Evolutionary conservation across 1,139 yeast species (phyloP).

Genomic region (Tardiomyces blankii): DNA sequence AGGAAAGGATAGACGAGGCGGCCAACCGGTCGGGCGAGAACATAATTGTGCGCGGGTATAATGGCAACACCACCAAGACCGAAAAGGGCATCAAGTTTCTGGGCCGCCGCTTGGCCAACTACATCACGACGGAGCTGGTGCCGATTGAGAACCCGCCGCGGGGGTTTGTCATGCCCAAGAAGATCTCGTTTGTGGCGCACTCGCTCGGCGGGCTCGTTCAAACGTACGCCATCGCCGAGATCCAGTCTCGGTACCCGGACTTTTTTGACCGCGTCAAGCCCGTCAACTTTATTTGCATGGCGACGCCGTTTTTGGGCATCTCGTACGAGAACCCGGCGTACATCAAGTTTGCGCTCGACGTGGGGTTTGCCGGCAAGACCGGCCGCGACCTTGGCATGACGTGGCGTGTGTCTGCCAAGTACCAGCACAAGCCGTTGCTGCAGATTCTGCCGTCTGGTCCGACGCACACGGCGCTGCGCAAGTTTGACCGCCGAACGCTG

Average conservation of each 20-base stretch:
- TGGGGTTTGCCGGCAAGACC: slow-evolving; percentile 86
- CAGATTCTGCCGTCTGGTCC: slow-evolving; percentile 73
- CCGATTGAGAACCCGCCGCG: slow-evolving; percentile 15
- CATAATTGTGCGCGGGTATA: slow-evolving; percentile 69
- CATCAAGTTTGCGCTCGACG: slow-evolving; percentile 70
- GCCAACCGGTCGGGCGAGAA: slow-evolving; percentile 40
- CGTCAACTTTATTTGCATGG: slow-evolving; percentile 71
- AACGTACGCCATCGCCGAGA: slow-evolving; percentile 81
- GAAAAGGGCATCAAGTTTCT: slow-evolving; percentile 83
- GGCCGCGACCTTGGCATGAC: slow-evolving; percentile 83
- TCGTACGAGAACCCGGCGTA: slow-evolving; percentile 80
- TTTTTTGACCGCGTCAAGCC: slow-evolving; percentile 59
- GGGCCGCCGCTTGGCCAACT: slow-evolving; percentile 76
- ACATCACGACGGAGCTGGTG: slow-evolving; percentile 48
- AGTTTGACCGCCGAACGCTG: slow-evolving; percentile 58
- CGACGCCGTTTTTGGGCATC: slow-evolving; percentile 83
- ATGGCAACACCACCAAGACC: slow-evolving; percentile 79
- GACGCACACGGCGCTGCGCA: slow-evolving; percentile 51
- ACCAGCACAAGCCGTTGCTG: slow-evolving; percentile 45
- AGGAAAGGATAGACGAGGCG: slow-evolving; percentile 61
- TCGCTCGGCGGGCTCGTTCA: slow-evolving; percentile 90
- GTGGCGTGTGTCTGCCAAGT: slow-evolving; percentile 24
- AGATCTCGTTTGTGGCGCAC: slow-evolving; percentile 82
- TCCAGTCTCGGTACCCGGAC: slow-evolving; percentile 59
- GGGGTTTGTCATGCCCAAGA: slow-evolving; percentile 20